Percentiles rank a stretch among this genome's conserved stretches.
These are phyloP conservation scores for Aspergillus sp. DNA, from an alignment of 2,329 filamentous ascomycete genomes.

Conservation along the genomic window DNA sequence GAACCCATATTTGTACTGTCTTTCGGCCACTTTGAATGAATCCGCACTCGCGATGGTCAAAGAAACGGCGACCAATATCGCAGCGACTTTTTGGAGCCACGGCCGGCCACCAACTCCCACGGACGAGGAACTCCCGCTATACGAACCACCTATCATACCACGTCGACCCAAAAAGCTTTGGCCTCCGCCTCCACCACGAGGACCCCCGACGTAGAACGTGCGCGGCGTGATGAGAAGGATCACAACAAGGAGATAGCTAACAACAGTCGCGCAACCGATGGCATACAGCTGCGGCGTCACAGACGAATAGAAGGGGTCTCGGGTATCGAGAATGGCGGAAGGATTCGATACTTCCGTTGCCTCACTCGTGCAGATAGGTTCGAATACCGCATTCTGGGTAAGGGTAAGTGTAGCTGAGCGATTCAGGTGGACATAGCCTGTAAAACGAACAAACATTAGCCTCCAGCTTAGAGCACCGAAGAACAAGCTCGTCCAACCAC, in stretches of 20 bases:
- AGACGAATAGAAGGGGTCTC: conserved; percentile 87
- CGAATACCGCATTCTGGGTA: conserved; percentile 42
- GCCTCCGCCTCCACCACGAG: conserved; percentile 44
- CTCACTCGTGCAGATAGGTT: conserved; percentile 41
- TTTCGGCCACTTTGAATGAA: conserved; percentile 75
- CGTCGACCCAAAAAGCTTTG: conserved; percentile 65
- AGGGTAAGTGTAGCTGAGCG: conserved; percentile 37
- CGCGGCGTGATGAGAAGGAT: conserved; percentile 93
- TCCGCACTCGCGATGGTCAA: conserved; percentile 89
- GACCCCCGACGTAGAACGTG: conserved; percentile 78
- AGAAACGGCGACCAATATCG: conserved; percentile 62
- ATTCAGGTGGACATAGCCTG: conserved; percentile 37
- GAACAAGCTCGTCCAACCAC: conserved; percentile 2
- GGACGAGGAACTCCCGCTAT: conserved; percentile 54
- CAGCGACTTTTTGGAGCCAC: conserved; percentile 75
- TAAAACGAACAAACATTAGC: neutral
- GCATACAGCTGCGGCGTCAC: conserved; percentile 90
- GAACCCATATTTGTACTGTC: conserved; percentile 69
- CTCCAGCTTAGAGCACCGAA: too few species aligned
- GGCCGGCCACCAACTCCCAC: conserved; percentile 85
- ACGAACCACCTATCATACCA: conserved; percentile 76
- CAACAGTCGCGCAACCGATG: conserved; percentile 80
- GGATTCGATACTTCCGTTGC: conserved; percentile 26
- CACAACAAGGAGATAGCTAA: conserved; percentile 84
- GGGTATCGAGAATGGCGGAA: conserved; percentile 55